Percentiles rank a stretch among this genome's conserved stretches.
phyloP scores from a whole-genome alignment of 1,139 yeast genomes.

The Taphrina wiesneri region DNA sequence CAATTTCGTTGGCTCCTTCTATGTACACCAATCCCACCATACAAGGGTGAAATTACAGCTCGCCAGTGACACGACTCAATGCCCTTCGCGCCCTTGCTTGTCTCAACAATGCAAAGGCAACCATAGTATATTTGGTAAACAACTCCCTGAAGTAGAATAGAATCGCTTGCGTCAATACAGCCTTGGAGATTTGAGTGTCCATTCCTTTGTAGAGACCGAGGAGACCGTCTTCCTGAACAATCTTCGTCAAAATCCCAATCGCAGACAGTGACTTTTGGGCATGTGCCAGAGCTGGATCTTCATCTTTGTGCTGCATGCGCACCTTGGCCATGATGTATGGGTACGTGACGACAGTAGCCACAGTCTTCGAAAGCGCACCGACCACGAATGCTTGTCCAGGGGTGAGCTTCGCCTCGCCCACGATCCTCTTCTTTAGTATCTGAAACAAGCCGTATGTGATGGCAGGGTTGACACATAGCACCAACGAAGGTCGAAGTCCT shows the following conservation, averaged over 20 bases:
- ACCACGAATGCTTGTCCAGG: slow-evolving; percentile 70
- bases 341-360: slow-evolving; percentile 79
- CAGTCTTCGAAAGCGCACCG: slow-evolving; percentile 76
- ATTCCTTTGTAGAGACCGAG: slow-evolving; percentile 72
- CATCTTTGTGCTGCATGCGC: slow-evolving; percentile 63
- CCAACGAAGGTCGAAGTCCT: slow-evolving; percentile 78
- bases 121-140: slow-evolving; percentile 31
- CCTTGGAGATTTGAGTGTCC: slow-evolving; percentile 77
- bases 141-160: slow-evolving; percentile 75
- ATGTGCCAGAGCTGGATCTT: slow-evolving; percentile 37
- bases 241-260: slow-evolving; percentile 56
- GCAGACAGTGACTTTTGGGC: slow-evolving; percentile 52
- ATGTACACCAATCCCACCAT: not conserved
- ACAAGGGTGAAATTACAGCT: too few species aligned
- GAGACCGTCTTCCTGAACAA: slow-evolving; percentile 56
- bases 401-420: slow-evolving; percentile 53
- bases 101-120: slow-evolving; percentile 24
- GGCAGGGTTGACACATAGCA: slow-evolving; percentile 79
- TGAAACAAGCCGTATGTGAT: slow-evolving; percentile 85
- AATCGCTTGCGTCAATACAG: slow-evolving; percentile 81
- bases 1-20: not conserved
- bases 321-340: slow-evolving; percentile 85
- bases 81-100: slow-evolving; percentile 14
- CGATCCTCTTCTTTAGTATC: slow-evolving; percentile 61
- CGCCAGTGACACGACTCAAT: not conserved